Base-by-base conservation (phyloP, 495 filamentous ascomycete genomes). In the Penicillium argentinense region DNA sequence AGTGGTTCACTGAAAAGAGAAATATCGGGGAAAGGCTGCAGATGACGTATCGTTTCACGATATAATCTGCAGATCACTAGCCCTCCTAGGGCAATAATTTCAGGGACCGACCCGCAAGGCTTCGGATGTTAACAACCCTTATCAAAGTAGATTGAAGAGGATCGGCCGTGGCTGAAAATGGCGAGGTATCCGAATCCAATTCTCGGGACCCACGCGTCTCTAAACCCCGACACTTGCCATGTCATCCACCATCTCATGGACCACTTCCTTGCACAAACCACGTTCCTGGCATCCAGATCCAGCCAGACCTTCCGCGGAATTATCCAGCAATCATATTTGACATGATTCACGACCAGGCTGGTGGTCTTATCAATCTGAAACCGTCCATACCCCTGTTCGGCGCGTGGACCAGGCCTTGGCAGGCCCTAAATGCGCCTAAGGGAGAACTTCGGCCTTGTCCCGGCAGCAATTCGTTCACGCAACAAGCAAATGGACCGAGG, bases 361-460 rank as follows among this genome's bases (percentile, higher is more conserved):
- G 22, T 24, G 14, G 9, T 24, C 9, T 18, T 29, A 41, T 61
- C 39, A 62, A 62, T 23, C 16, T 62, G 59, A 59, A 62, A 62
- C 59, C 29, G 21, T 9, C 16, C 23, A 36, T 19, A 45, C 50
- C 47, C 47, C 36, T 43, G 51, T 38, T 58, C 51, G 55, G 55
- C 58, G 58, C 58, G 51, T 62, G 55, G 59, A 56, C 34, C 39
- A 39, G 45, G 38, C 32, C 55, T 59, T 59, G 59, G 51, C 55
- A 53, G 17, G 42, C 54, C 43, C 36, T 34, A 42, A 43, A 23
- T 24, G 33, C 29, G 44, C 42, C 30, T 34, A 39, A 44, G 26
- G 24, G 32, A 46, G 45, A 53, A 46, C 42, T 22, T 55, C 45
- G 47, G 47, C 18, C 51, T 57, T 49, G 44, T 51, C 44, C 37